phyloP scores from a whole-genome alignment of 129 eudicot species.

The Solidago caesia region DNA sequence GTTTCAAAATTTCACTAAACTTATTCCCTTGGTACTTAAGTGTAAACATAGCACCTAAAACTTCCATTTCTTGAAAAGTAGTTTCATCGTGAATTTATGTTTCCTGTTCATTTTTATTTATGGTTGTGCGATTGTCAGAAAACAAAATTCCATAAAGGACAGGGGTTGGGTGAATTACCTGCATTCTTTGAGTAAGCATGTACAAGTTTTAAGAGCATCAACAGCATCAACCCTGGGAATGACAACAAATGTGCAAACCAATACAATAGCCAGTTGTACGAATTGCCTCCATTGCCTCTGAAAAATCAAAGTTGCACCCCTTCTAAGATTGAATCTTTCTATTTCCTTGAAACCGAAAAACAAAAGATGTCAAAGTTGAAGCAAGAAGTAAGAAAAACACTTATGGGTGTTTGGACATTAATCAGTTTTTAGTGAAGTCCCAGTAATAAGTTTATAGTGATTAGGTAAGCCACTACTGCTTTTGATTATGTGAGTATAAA shows the following conservation, averaged over 20 bases:
- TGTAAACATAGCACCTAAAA: too few species aligned
- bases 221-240: constrained; percentile 79
- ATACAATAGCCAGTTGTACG: constrained; percentile 48
- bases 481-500: too few species aligned
- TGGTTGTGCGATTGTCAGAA: not conserved
- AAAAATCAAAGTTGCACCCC: constrained; percentile 30
- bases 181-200: constrained; percentile 90
- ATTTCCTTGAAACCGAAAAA: constrained; percentile 30
- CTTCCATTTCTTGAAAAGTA: not conserved
- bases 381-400: constrained; percentile 10
- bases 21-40: too few species aligned
- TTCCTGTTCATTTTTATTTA: too few species aligned
- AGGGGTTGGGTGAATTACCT: constrained; percentile 41
- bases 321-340: constrained; percentile 30
- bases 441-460: too few species aligned
- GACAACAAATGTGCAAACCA: constrained; percentile 54
- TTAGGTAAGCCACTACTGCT: not conserved
- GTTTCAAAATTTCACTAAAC: too few species aligned
- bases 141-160: not conserved
- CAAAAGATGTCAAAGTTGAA: constrained; percentile 6
- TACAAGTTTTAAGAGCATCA: constrained; percentile 84
- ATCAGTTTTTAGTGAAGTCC: too few species aligned
- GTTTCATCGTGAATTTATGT: not conserved
- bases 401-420: not conserved
- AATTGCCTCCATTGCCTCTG: constrained; percentile 56